These are phyloP conservation scores for Keithomyces neogunnii DNA, from an alignment of 2,329 filamentous ascomycete genomes.

Conservation along the genomic window DNA sequence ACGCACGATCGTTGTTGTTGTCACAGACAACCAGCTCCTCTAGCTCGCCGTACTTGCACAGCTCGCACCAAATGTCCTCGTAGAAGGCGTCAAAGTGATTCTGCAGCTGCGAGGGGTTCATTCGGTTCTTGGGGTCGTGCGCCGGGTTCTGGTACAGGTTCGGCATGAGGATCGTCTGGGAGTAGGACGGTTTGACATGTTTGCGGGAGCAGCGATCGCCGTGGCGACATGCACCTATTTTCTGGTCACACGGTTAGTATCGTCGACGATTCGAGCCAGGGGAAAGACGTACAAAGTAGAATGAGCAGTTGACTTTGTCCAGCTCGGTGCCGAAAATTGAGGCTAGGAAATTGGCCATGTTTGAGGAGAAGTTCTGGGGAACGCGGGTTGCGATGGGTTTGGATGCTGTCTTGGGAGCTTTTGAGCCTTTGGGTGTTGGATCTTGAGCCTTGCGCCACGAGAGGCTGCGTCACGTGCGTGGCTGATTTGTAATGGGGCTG, in stretches of 20 bases:
- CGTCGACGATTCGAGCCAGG: too few relatives aligned
- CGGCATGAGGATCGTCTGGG: conserved; percentile 92
- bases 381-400: conserved; percentile 3
- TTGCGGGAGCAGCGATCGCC: conserved; percentile 97
- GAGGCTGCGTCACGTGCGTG: conserved; percentile 21
- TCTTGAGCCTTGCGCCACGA: conserved; percentile 4
- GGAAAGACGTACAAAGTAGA: conserved; percentile 56
- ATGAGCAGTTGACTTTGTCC: conserved; percentile 99
- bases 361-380: conserved; percentile 8
- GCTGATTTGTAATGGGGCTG: conserved; percentile 16
- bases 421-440: conserved; percentile 2
- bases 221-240: conserved; percentile 97
- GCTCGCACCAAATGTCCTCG: conserved; percentile 99
- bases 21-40: conserved; percentile 98
- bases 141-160: conserved; percentile 99
- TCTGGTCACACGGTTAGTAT: conserved; percentile 32
- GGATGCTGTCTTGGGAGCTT: neutral
- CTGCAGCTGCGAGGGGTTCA: conserved; percentile 92
- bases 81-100: conserved; percentile 99
- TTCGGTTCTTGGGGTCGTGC: conserved; percentile 93
- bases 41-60: conserved; percentile 96
- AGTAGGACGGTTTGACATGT: conserved; percentile 98
- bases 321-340: conserved; percentile 99
- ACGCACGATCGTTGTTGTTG: conserved; percentile 94
- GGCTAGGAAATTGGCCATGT: conserved; percentile 95